Evolutionary conservation across 2,329 filamentous ascomycete species (phyloP), one percentile per base, ranked within the genome.

Genomic region (Fusarium torulosum): DNA sequence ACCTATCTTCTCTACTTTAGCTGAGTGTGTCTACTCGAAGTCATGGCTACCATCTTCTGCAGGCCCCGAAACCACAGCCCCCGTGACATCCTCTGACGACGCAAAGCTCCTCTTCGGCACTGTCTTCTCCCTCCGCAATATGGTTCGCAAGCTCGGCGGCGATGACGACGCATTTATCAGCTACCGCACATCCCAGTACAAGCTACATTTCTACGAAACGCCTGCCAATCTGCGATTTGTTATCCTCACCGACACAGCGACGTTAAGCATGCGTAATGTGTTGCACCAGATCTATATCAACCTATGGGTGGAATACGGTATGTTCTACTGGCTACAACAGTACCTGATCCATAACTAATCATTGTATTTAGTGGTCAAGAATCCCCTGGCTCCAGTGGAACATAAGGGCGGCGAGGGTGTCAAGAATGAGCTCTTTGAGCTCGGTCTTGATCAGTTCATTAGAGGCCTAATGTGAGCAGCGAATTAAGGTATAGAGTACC

Each of bases 271-370:
- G 88, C 88, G 94, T 43, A 93, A 96, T 73, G 95, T 97, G 21
- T 81, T 99, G 75, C 94, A 99, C 78, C 96, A 99, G 85, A 97
- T 99, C 66, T 99, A 97, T 79, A 96, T 97, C 59, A 98, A 97
- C 78, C 87, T 98, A 23, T 99, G 96, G 82, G 95, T 99, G 19
- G 96, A 99, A 82, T 99, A 96, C 75, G 91, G 91, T 93, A 79
- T 60, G 85, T 81, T 17, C 19, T n/a, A n/a, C n/a, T 9, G 15
- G 20, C 7, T 38, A 11, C 8, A 13, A 6, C 2, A 14, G 17
- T 27, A 10, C 20, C 4, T 11, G 7, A 2, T 23, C 20, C 7
- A 15, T 13, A 14, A 41, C 44, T 66, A 43, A 54, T 40, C 40
- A 43, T 54, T 23, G 46, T 25, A 17, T 54, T 14, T 53, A 90